These are phyloP conservation scores for Asterophora lycoperdoides DNA, from an alignment of 768 basidiomycete species.

Conservation along the genomic window DNA sequence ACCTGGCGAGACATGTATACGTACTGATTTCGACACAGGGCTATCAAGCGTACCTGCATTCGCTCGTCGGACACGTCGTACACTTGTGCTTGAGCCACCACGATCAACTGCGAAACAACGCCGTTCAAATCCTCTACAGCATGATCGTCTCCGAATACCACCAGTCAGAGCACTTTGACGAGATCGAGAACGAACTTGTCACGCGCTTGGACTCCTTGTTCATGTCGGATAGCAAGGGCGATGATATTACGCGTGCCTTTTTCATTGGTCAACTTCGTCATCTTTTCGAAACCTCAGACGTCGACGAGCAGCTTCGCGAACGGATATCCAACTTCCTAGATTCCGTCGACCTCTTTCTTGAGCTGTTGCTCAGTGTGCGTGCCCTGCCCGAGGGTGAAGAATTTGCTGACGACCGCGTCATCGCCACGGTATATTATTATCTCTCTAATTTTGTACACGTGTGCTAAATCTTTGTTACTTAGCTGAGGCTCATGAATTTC, in stretches of 20 bases:
- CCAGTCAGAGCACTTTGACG: slow-evolving; percentile 77
- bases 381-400: slow-evolving; percentile 91
- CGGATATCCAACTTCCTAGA: slow-evolving; percentile 81
- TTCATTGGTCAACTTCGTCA: slow-evolving; percentile 88
- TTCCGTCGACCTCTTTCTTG: slow-evolving; percentile 89
- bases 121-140: slow-evolving; percentile 88
- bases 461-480: slow-evolving; percentile 7
- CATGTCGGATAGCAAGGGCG: slow-evolving; percentile 89
- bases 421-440: slow-evolving; percentile 63
- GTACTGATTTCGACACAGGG: slow-evolving; percentile 42
- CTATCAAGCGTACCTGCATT: slow-evolving; percentile 78
- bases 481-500: slow-evolving; percentile 91
- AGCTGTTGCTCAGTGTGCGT: slow-evolving; percentile 81
- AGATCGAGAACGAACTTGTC: slow-evolving; percentile 90
- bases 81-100: slow-evolving; percentile 93
- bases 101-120: slow-evolving; percentile 84
- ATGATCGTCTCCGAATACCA: slow-evolving; percentile 95
- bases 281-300: slow-evolving; percentile 80
- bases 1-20: slow-evolving; percentile 1
- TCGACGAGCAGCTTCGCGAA: slow-evolving; percentile 74
- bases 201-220: slow-evolving; percentile 87
- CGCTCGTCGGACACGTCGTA: slow-evolving; percentile 85
- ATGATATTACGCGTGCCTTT: slow-evolving; percentile 87
- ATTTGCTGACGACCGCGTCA: slow-evolving; percentile 91
- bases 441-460: background rate